Conservation (phyloP, 202 grass and related monocot species). For the Eragrostis tef region DNA sequence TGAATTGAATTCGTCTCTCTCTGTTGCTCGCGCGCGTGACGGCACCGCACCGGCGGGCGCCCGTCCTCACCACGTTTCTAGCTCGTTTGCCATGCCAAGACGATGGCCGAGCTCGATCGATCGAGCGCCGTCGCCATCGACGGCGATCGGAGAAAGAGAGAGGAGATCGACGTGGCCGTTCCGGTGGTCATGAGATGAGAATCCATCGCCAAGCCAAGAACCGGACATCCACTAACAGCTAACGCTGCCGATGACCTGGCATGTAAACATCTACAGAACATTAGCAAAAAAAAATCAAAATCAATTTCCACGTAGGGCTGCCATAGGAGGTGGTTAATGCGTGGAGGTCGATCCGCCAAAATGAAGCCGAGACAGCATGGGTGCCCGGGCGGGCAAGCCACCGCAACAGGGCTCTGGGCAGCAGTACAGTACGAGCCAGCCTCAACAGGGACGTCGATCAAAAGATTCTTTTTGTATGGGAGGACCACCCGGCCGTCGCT, state of each 20-base stretch:
- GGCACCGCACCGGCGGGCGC: too few relatives aligned
- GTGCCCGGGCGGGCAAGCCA: not conserved
- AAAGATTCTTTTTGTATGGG: conserved; percentile 64
- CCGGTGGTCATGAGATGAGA: not conserved
- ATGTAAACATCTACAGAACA: not conserved
- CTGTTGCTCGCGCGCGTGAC: not conserved
- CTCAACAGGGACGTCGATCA: conserved; percentile 30
- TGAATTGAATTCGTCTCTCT: not conserved
- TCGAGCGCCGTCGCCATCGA: not conserved
- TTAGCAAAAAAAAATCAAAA: not conserved
- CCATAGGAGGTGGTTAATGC: not conserved
- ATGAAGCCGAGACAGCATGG: conserved; percentile 35
- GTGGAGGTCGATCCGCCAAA: conserved; percentile 13
- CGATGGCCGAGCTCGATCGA: too few relatives aligned
- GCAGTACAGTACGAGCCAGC: not conserved
- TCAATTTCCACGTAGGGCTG: not conserved
- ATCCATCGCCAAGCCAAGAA: not conserved
- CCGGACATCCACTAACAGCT: conserved; percentile 14
- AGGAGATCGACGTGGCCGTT: not conserved
- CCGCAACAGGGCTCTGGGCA: not conserved
- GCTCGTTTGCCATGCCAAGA: not conserved
- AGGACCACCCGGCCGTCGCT: conserved; percentile 44
- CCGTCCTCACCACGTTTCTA: too few relatives aligned
- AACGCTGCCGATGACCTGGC: not conserved
- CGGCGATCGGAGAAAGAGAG: not conserved